These are phyloP conservation scores for Aristolochia californica DNA, from an alignment of 164 flowering plant species.

Conservation along the genomic window DNA sequence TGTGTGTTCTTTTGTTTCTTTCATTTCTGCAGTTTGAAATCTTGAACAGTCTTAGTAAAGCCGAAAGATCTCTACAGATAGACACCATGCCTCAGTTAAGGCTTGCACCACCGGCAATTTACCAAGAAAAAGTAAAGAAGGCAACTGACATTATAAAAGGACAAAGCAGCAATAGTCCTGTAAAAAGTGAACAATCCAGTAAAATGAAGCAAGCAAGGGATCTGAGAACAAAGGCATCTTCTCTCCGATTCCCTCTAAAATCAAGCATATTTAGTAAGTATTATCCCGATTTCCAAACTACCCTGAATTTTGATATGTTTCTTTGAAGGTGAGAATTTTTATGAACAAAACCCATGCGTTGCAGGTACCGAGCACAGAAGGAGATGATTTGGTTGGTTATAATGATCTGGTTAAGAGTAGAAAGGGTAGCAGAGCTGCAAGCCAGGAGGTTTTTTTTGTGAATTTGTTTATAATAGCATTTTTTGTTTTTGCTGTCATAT, in stretches of 20 bases:
- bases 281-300: not conserved
- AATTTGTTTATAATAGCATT: not conserved
- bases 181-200: conserved; percentile 32
- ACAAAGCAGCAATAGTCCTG: conserved; percentile 38
- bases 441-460: not conserved
- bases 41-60: conserved; percentile 54
- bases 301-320: not conserved
- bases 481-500: no score
- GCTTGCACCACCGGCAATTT: conserved; percentile 93
- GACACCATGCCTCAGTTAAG: conserved; percentile 68
- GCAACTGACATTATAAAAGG: conserved; percentile 31
- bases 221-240: conserved; percentile 50
- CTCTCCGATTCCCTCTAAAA: conserved; percentile 59
- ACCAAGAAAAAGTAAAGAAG: conserved; percentile 88
- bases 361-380: conserved; percentile 7
- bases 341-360: not conserved
- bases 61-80: conserved; percentile 36
- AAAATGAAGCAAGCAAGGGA: conserved; percentile 43
- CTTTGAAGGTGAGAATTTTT: not conserved
- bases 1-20: not conserved
- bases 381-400: not conserved
- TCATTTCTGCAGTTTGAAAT: conserved; percentile 74
- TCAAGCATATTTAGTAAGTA: conserved; percentile 69
- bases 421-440: not conserved
- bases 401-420: no score